Evolutionary conservation across 2,329 filamentous ascomycete genomes (phyloP).

Genomic region (Xylaria arbuscula): DNA sequence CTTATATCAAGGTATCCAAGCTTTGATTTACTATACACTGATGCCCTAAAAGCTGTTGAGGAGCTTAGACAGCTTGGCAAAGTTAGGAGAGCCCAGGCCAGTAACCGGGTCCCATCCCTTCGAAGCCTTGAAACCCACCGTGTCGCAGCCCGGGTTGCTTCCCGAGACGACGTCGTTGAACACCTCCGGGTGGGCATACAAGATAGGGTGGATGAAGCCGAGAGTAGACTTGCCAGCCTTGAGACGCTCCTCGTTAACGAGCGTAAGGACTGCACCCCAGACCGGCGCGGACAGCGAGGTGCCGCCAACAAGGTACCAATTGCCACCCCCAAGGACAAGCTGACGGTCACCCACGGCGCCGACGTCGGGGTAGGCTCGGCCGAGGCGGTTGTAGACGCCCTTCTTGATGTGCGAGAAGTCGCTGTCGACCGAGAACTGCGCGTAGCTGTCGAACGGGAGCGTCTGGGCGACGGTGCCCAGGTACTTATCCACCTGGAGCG

Average conservation of each 20-base stretch:
- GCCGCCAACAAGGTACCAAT: constrained; percentile 56
- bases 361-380: constrained; percentile 55
- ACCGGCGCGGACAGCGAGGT: constrained; percentile 68
- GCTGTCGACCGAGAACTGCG: constrained; percentile 38
- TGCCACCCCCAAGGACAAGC: constrained; percentile 45
- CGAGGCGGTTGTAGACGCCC: constrained; percentile 50
- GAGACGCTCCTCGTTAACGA: constrained; percentile 63
- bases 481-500: constrained; percentile 53
- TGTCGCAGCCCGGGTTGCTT: constrained; percentile 53
- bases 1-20: neutral
- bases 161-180: constrained; percentile 55
- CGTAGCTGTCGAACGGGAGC: constrained; percentile 41
- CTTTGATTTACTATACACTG: neutral
- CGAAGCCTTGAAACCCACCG: constrained; percentile 56
- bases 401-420: constrained; percentile 54
- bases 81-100: constrained; percentile 49
- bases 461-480: constrained; percentile 47
- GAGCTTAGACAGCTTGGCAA: constrained; percentile 37
- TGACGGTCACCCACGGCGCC: constrained; percentile 56
- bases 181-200: constrained; percentile 60
- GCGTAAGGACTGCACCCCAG: constrained; percentile 63
- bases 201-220: constrained; percentile 63
- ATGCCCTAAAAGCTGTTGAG: constrained; percentile 27
- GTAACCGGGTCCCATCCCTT: constrained; percentile 57
- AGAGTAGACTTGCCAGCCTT: constrained; percentile 58